A percentile compares a stretch with the other conserved stretches of the same genome.
Evolutionary conservation across 1,139 yeast genomes (phyloP).

Genomic region (Protomyces gravidus): DNA sequence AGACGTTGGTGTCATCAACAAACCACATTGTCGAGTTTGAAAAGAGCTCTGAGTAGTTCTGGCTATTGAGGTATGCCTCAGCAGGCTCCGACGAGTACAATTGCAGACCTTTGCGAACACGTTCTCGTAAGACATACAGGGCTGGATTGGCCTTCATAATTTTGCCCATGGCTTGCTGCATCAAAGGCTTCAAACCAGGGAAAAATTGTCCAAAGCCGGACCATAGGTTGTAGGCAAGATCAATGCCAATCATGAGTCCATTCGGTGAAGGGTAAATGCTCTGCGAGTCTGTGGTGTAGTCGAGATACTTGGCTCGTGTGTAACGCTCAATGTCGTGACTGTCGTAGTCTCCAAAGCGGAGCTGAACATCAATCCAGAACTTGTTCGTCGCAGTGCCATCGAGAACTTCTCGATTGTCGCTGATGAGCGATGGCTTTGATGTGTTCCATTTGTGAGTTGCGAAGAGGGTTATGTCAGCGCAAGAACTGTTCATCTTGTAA

Average conservation of each 20-base stretch:
- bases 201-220: constrained; percentile 98
- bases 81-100: constrained; percentile 90
- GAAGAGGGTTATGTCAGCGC: constrained; percentile 80
- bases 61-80: constrained; percentile 83
- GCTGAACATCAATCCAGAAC: constrained; percentile 92
- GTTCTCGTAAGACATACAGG: constrained; percentile 79
- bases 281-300: constrained; percentile 82
- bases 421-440: constrained; percentile 72
- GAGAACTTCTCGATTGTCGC: constrained; percentile 44
- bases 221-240: constrained; percentile 90
- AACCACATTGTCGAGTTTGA: constrained; percentile 55
- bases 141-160: constrained; percentile 97
- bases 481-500: constrained; percentile 91
- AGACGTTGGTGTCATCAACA: constrained; percentile 30
- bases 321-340: constrained; percentile 94
- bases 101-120: constrained; percentile 90
- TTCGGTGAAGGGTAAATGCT: constrained; percentile 90
- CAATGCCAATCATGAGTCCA: constrained; percentile 85
- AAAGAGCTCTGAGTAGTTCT: constrained; percentile 84
- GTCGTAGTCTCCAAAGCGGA: constrained; percentile 95
- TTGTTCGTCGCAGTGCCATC: constrained; percentile 55
- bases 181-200: constrained; percentile 82
- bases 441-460: constrained; percentile 82
- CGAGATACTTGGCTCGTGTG: constrained; percentile 86
- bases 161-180: constrained; percentile 88